Evolutionary conservation across 495 filamentous ascomycete species (phyloP).

Genomic region (Pseudomonodictys pantanalensis): DNA sequence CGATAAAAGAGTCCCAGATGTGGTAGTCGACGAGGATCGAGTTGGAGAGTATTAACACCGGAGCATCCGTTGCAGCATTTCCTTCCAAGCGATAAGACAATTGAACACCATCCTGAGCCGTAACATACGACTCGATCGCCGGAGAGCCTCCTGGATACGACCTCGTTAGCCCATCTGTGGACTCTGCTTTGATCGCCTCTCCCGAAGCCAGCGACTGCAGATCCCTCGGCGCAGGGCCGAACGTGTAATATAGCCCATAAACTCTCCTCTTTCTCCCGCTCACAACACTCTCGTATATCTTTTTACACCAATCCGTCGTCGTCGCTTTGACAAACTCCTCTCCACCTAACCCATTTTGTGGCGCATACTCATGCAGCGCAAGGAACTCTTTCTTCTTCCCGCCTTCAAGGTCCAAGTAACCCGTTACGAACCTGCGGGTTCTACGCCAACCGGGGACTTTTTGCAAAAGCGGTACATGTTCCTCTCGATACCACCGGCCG

Average conservation of each 20-base stretch:
- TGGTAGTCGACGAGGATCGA: constrained; percentile 66
- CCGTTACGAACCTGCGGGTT: constrained; percentile 62
- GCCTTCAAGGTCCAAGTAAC: constrained; percentile 48
- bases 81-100: constrained; percentile 76
- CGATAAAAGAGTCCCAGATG: constrained; percentile 76
- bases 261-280: constrained; percentile 53
- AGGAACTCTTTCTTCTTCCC: constrained; percentile 56
- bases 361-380: constrained; percentile 67
- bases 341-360: constrained; percentile 61
- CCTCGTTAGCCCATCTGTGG: constrained; percentile 51
- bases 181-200: not conserved
- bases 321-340: constrained; percentile 61
- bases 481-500: constrained; percentile 66
- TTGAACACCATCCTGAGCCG: constrained; percentile 61
- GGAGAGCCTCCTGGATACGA: constrained; percentile 49
- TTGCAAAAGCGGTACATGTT: constrained; percentile 67
- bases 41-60: constrained; percentile 69
- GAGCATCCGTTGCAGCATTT: constrained; percentile 59
- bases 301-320: constrained; percentile 55
- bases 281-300: constrained; percentile 56
- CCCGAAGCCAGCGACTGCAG: constrained; percentile 45
- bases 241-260: constrained; percentile 74
- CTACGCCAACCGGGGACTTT: constrained; percentile 75
- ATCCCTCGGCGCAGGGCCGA: constrained; percentile 70
- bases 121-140: constrained; percentile 63